phyloP scores from a whole-genome alignment of 352 stramenopile species.

The Globisporangium abappressorium region DNA sequence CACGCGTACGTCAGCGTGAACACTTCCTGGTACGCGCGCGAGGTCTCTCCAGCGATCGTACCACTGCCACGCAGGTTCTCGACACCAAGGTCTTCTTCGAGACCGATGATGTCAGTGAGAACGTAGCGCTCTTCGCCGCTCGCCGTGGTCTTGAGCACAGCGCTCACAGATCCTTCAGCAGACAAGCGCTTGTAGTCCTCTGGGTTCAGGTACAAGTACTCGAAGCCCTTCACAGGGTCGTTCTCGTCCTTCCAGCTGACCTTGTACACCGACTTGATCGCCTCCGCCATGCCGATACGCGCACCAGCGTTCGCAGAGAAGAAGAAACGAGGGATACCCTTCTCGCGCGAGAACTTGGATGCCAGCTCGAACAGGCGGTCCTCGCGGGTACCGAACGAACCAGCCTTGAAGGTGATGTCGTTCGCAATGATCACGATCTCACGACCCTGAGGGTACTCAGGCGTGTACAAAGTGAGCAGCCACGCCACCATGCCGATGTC shows the following conservation, averaged over 20 bases:
- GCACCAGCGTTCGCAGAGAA: slow-evolving; percentile 99
- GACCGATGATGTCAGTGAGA: slow-evolving; percentile 97
- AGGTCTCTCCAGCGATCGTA: slow-evolving; percentile 99
- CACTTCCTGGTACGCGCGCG: slow-evolving; percentile 97
- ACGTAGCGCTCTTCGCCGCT: slow-evolving; percentile 89
- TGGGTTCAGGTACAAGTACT: slow-evolving; percentile 97
- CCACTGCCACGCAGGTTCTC: slow-evolving; percentile 99
- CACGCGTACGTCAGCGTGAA: slow-evolving; percentile 99
- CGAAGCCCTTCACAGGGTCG: slow-evolving; percentile 97
- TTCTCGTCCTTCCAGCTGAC: slow-evolving; percentile 96
- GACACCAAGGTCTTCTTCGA: slow-evolving; percentile 97
- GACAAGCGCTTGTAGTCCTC: slow-evolving; percentile 94
- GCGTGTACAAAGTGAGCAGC: slow-evolving; percentile 97
- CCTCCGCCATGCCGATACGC: slow-evolving; percentile 97
- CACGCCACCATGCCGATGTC: slow-evolving; percentile 99
- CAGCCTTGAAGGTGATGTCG: slow-evolving; percentile 99
- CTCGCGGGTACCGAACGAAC: slow-evolving; percentile 98
- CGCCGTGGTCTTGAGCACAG: slow-evolving; percentile 59
- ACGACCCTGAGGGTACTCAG: slow-evolving; percentile 96
- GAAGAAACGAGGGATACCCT: slow-evolving; percentile 96
- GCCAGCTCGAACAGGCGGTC: slow-evolving; percentile 99
- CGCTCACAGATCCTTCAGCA: slow-evolving; percentile 88
- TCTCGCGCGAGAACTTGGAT: slow-evolving; percentile 92
- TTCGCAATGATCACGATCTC: slow-evolving; percentile 99
- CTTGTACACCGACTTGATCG: slow-evolving; percentile 98